These are phyloP conservation scores for Solanum clarkiae DNA, from an alignment of 257 asterid species.

Conservation along the genomic window DNA sequence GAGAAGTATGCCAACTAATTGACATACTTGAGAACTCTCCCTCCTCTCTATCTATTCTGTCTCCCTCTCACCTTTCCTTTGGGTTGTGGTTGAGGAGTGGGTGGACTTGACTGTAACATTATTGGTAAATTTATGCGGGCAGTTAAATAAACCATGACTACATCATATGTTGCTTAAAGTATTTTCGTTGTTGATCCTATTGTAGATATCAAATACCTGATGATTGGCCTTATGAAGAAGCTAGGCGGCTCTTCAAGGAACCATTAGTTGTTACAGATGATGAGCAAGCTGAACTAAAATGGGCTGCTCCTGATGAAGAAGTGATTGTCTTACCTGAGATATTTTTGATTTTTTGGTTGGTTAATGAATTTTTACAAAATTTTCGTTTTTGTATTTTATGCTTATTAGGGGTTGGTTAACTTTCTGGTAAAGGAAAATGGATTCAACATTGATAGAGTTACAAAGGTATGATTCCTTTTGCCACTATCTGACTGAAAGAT, in stretches of 20 bases:
- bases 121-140: neutral
- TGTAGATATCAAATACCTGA: slow-evolving; percentile 87
- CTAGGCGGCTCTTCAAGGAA: slow-evolving; percentile 86
- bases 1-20: neutral
- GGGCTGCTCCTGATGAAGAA: slow-evolving; percentile 97
- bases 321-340: slow-evolving; percentile 25
- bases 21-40: neutral
- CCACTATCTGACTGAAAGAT: neutral
- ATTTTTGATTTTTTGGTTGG: neutral
- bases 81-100: neutral
- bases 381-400: neutral
- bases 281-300: slow-evolving; percentile 69
- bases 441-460: slow-evolving; percentile 78
- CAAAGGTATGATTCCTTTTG: slow-evolving; percentile 40
- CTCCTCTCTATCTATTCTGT: neutral
- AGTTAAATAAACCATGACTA: neutral
- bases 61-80: neutral
- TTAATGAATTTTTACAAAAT: neutral
- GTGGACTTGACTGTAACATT: neutral
- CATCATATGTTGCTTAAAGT: neutral
- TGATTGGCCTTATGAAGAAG: slow-evolving; percentile 91
- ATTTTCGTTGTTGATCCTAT: neutral
- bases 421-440: slow-evolving; percentile 96
- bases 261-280: slow-evolving; percentile 61
- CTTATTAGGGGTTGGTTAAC: slow-evolving; percentile 54